These are phyloP conservation scores for Cetradonia linearis DNA, from an alignment of 495 filamentous ascomycete genomes.

Conservation along the genomic window DNA sequence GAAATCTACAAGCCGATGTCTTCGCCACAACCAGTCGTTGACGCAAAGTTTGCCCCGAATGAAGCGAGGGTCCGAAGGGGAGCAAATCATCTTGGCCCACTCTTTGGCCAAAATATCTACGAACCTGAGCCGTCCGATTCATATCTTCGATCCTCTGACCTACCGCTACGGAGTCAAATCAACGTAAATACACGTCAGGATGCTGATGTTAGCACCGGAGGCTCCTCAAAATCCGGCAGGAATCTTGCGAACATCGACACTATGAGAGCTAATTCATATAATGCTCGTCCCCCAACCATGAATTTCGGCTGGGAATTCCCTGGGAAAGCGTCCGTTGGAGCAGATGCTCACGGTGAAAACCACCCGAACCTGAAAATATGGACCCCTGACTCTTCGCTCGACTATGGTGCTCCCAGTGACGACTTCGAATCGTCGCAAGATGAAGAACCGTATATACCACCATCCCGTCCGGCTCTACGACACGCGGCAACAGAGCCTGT, in stretches of 20 bases:
- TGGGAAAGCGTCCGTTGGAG: neutral
- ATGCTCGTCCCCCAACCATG: slow-evolving; percentile 8
- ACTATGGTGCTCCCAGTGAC: slow-evolving; percentile 18
- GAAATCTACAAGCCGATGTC: slow-evolving; percentile 3
- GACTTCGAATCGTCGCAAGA: slow-evolving; percentile 5
- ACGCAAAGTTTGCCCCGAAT: slow-evolving; percentile 25
- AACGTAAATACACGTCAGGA: slow-evolving; percentile 37
- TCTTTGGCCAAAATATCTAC: slow-evolving; percentile 35
- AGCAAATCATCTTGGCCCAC: slow-evolving; percentile 37
- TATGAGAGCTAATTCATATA: slow-evolving; percentile 36
- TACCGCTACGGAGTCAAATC: slow-evolving; percentile 41
- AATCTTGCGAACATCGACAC: slow-evolving; percentile 41
- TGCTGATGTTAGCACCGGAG: slow-evolving; percentile 15
- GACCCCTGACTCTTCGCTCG: slow-evolving; percentile 32
- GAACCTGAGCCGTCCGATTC: slow-evolving; percentile 14
- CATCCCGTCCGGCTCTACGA: slow-evolving; percentile 2
- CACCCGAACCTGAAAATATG: neutral
- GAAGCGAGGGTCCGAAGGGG: slow-evolving; percentile 42
- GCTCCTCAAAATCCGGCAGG: slow-evolving; percentile 35
- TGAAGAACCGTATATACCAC: neutral
- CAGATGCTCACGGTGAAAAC: neutral
- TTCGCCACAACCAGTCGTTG: slow-evolving; percentile 8
- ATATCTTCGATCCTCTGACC: slow-evolving; percentile 33
- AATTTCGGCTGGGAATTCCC: slow-evolving; percentile 9
- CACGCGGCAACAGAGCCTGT: slow-evolving; percentile 5